Evolutionary conservation across 1,284 basidiomycete species (phyloP).

Genomic region (Takashimella koratensis): DNA sequence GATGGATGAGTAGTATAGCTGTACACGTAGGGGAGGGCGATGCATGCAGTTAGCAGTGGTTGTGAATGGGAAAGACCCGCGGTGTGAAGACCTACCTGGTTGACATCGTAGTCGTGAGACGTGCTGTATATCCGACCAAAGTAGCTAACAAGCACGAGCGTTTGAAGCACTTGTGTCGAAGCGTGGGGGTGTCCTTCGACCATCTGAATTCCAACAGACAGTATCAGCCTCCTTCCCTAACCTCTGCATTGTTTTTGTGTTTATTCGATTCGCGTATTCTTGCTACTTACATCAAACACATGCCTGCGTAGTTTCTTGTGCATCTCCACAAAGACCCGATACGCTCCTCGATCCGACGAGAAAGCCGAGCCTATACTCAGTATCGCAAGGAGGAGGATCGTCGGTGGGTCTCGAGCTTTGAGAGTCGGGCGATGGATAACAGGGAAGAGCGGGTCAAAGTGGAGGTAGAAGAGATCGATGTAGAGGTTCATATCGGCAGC

Average conservation of each 20-base stretch:
- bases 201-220: slow-evolving; percentile 1
- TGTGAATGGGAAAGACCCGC: too few relatives aligned
- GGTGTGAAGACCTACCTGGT: slow-evolving; percentile 5
- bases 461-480: slow-evolving; percentile 7
- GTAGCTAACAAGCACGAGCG: slow-evolving; percentile 5
- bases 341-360: background rate
- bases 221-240: too few relatives aligned
- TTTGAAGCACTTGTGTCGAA: background rate
- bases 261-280: too few relatives aligned
- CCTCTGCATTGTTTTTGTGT: too few relatives aligned
- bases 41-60: background rate
- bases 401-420: slow-evolving; percentile 1
- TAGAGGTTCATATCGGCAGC: slow-evolving; percentile 6
- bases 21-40: background rate
- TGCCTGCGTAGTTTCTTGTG: slow-evolving; percentile 1
- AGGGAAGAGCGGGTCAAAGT: slow-evolving; percentile 8
- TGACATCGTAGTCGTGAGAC: slow-evolving; percentile 1
- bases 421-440: slow-evolving; percentile 7
- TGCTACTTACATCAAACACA: slow-evolving; percentile 1
- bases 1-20: slow-evolving; percentile 4
- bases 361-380: slow-evolving; percentile 5
- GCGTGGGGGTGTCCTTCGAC: background rate
- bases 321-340: background rate
- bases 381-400: slow-evolving; percentile 6
- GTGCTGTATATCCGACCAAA: slow-evolving; percentile 5